phyloP scores from a whole-genome alignment of 1,139 yeast species.

The Insectozyma bohioensis region DNA sequence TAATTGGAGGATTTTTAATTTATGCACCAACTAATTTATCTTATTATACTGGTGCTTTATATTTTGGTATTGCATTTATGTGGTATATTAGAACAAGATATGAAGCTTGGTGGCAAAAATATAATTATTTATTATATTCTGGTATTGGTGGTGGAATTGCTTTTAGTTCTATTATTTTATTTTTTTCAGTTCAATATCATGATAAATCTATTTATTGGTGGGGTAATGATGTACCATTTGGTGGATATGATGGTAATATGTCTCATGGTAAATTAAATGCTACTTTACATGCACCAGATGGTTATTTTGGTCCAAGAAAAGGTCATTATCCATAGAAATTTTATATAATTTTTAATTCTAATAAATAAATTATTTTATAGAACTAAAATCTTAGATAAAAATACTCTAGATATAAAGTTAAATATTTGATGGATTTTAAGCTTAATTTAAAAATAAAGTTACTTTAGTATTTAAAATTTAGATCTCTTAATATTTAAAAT shows the following conservation, averaged over 20 bases:
- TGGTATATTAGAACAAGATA: slow-evolving; percentile 41
- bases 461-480: no score
- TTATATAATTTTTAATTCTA: no score
- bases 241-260: slow-evolving; percentile 28
- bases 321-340: slow-evolving; percentile 33
- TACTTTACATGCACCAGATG: slow-evolving; percentile 29
- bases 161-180: slow-evolving; percentile 47
- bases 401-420: no score
- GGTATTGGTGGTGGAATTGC: slow-evolving; percentile 56
- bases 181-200: slow-evolving; percentile 50
- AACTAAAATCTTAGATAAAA: no score
- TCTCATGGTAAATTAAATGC: slow-evolving; percentile 22
- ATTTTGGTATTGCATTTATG: slow-evolving; percentile 44
- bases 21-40: slow-evolving; percentile 49
- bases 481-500: no score
- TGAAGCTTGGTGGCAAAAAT: slow-evolving; percentile 54
- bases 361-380: no score
- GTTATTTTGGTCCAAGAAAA: slow-evolving; percentile 46
- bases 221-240: slow-evolving; percentile 49
- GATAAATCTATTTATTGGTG: slow-evolving; percentile 48
- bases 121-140: slow-evolving; percentile 50
- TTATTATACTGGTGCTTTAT: slow-evolving; percentile 45
- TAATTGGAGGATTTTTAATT: slow-evolving; percentile 39
- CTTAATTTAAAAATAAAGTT: no score
- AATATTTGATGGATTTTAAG: no score